Evolutionary conservation across 2,329 filamentous ascomycete species (phyloP), one percentile per base, ranked within the genome.

Genomic region (Pezicula carpinea): DNA sequence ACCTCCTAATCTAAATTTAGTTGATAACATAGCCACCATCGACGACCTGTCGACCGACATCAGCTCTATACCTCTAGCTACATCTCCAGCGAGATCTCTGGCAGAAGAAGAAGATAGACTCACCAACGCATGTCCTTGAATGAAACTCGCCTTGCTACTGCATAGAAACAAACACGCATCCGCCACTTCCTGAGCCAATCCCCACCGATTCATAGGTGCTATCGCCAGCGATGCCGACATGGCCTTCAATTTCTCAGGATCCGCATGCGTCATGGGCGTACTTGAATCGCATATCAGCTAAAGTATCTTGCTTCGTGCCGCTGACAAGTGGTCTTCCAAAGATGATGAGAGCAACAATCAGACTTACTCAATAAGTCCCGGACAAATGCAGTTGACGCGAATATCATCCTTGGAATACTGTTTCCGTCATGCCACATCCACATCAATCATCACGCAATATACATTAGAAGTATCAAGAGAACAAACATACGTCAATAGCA

Each of bases 21-120:
- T 68, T 68, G 36, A 72, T 71, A 14, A 63, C 65, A 49, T 73
- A 73, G 1, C 72, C 70, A 2, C 72, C 71, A 51, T 75, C 71
- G 17, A 59, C 53, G 31, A 57, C 53, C 53, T 55, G 21, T 5
- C n/a, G n/a, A n/a, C 11, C 14, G 33, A 36, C 5, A 29, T 49
- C 33, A 49, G 40, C 13, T 21, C 18, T 7, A 6, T 6, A 6
- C 33, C 7, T 8, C 4, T n/a, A 4, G 17, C 22, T 14, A 4
- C 7, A 23, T 26, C 32, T 10, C 19, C 19, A 29, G n/a, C n/a
- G n/a, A n/a, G n/a, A n/a, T n/a, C n/a, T n/a, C n/a, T n/a, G 31
- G n/a, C 6, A 1, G 17, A 18, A 51, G 76, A 72, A 44, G 80
- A 79, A 22, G 43, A n/a, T n/a, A 47, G 52, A 87, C 50, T 44